Evolutionary conservation across 305 asterid genomes (phyloP), one percentile per base, ranked within the genome.

Genomic region (Rubia tinctorum): DNA sequence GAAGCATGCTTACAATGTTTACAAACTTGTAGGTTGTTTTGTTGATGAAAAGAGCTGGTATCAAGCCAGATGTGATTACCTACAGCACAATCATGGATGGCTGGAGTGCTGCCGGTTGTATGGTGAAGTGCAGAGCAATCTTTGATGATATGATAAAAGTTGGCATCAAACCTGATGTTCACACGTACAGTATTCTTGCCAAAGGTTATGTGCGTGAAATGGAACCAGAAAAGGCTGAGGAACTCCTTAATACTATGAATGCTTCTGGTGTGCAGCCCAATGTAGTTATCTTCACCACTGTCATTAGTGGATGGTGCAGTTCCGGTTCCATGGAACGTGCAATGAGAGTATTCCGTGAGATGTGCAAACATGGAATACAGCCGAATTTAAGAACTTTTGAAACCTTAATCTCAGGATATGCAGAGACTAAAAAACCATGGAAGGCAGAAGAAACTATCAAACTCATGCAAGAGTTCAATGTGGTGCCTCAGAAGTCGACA

Each of bases 41-140:
- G 7, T 77, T 88, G 86, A 91, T 89, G 97, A 91, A 84, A 77
- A 86, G 87, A 64, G 80, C 80, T 62, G 92, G 86, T 69, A 79
- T 87, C n/a, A 88, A 85, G 81, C 94, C 92, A 42, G 91, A 89
- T 74, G 92, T 89, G 71, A 80, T 88, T 30, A 88, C 96, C n/a
- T 91, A 84, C 68, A 89, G 93, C 85, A 89, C 91, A 69, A 83
- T 88, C 84, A 91, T 89, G 97, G 86, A 89, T 68, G 94, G 85
- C 39, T 89, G 92, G 96, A 86, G 91, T 68, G 80, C 88, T 15
- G 91, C 92, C 2, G 97, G 94, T 39, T 85, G 80, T 69, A 88
- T 89, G 96, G 78, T 73, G 70, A 89, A 89, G 73, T 91, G 96
- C 82, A 73, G 81, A 73, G 92, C 88, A 66, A 86, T 88, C 71